phyloP scores from a whole-genome alignment of 2,329 filamentous ascomycete species.

The Fusarium decemcellulare region DNA sequence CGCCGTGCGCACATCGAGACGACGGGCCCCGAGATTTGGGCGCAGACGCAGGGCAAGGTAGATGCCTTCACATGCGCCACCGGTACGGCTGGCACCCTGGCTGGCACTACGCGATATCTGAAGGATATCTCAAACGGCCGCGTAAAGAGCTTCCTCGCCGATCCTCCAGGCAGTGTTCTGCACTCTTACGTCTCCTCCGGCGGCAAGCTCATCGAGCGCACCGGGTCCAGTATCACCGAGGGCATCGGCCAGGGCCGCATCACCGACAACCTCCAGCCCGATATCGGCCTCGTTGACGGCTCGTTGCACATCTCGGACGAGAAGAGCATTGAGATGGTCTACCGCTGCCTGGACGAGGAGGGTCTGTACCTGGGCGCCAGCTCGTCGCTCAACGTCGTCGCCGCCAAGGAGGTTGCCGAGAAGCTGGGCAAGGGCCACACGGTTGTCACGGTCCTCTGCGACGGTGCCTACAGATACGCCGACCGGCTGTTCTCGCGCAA shows the following conservation, averaged over 20 bases:
- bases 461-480: conserved; percentile 97
- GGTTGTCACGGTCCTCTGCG: conserved; percentile 93
- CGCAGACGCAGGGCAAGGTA: conserved; percentile 86
- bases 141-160: conserved; percentile 91
- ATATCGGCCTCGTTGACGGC: conserved; percentile 87
- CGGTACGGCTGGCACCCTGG: conserved; percentile 92
- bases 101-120: conserved; percentile 88
- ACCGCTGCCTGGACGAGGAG: conserved; percentile 95
- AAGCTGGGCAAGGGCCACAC: conserved; percentile 90
- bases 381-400: conserved; percentile 94
- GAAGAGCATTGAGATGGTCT: conserved; percentile 98
- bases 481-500: conserved; percentile 92
- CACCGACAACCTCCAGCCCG: conserved; percentile 92
- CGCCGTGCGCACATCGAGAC: conserved; percentile 95
- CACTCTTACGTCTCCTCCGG: conserved; percentile 92
- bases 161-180: conserved; percentile 93
- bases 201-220: conserved; percentile 84
- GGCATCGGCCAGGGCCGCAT: conserved; percentile 97
- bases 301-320: conserved; percentile 89
- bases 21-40: conserved; percentile 97
- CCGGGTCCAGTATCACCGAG: conserved; percentile 93
- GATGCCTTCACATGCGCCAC: conserved; percentile 97
- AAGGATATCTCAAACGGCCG: conserved; percentile 84
- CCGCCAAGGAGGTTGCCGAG: conserved; percentile 93
- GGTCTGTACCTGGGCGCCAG: conserved; percentile 95